Conservation (phyloP, 345 rosid species). For the Odontarrhena argentea region DNA sequence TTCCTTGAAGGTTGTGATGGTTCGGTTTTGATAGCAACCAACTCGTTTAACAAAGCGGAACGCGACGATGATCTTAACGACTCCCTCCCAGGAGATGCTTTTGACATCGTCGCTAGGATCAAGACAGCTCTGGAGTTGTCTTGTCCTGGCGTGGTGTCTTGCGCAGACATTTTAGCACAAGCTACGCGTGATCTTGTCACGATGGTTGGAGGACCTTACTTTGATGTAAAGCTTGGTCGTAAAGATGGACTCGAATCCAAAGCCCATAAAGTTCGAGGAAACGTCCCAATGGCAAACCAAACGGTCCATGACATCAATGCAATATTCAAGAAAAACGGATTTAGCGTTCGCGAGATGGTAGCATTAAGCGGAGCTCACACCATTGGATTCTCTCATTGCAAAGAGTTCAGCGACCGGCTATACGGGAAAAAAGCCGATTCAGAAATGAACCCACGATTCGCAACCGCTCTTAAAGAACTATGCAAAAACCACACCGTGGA, state of each 20-base stretch:
- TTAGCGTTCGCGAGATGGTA: conserved; percentile 50
- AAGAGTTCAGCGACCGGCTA: conserved; percentile 47
- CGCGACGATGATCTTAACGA: conserved; percentile 54
- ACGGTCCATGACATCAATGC: conserved; percentile 45
- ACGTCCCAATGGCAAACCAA: conserved; percentile 46
- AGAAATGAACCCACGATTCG: conserved; percentile 46
- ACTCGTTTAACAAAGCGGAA: conserved; percentile 56
- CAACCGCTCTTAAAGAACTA: conserved; percentile 41
- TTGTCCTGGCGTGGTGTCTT: conserved; percentile 63
- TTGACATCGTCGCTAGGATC: conserved; percentile 48
- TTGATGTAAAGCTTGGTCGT: conserved; percentile 50
- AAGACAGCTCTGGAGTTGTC: conserved; percentile 56
- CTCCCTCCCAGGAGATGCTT: conserved; percentile 62
- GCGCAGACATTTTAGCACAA: conserved; percentile 59
- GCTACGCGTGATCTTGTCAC: conserved; percentile 60
- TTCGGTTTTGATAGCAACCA: conserved; percentile 55
- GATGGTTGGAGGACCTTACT: conserved; percentile 64
- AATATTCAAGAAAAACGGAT: conserved; percentile 50
- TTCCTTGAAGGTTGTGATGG: conserved; percentile 67
- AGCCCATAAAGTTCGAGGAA: conserved; percentile 40
- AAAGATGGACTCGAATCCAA: conserved; percentile 55
- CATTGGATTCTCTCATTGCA: conserved; percentile 65
- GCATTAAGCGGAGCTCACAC: conserved; percentile 65
- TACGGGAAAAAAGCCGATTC: conserved; percentile 43
- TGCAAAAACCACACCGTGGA: conserved; percentile 44